A percentile compares a stretch with the other conserved stretches of the same genome.
These are phyloP conservation scores for Scopulariopsis brevicaulis DNA, from an alignment of 2,329 filamentous ascomycete genomes.

Conservation along the genomic window DNA sequence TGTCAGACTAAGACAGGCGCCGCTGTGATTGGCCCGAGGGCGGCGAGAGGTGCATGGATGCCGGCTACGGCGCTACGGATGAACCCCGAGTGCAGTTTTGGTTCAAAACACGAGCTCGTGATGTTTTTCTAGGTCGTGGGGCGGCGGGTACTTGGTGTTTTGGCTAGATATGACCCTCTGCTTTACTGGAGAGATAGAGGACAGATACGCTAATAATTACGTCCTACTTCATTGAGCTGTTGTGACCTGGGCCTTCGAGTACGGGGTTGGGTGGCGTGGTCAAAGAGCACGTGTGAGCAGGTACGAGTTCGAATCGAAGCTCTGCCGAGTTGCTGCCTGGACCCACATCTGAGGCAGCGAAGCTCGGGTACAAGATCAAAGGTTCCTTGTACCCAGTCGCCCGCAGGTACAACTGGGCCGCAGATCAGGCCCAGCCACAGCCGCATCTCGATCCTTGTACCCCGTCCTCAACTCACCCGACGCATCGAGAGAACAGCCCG, in stretches of 20 bases:
- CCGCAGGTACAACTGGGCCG: background rate
- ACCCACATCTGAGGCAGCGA: background rate
- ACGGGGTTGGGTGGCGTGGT: background rate
- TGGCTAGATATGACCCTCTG: no score
- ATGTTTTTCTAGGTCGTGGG: no score
- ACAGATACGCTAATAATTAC: background rate
- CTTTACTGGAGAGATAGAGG: background rate
- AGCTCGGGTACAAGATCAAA: background rate
- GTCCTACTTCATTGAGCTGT: background rate
- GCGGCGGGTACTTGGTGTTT: no score
- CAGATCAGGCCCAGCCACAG: background rate
- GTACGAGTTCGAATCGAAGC: background rate
- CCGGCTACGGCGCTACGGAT: background rate
- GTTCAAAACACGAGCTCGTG: background rate
- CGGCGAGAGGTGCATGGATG: background rate
- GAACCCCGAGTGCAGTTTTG: background rate
- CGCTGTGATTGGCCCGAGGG: background rate
- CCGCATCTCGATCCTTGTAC: background rate
- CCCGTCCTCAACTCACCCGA: background rate
- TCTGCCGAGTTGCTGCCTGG: background rate
- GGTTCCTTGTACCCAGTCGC: background rate
- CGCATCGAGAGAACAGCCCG: background rate
- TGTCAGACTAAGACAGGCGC: conserved; percentile 3
- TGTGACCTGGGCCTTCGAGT: background rate
- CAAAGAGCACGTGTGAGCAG: no score